Percentiles rank a stretch among this genome's conserved stretches.
Evolutionary conservation across 208 protist species (phyloP).

Genomic region (Leptomonas pyrrhocoris): DNA sequence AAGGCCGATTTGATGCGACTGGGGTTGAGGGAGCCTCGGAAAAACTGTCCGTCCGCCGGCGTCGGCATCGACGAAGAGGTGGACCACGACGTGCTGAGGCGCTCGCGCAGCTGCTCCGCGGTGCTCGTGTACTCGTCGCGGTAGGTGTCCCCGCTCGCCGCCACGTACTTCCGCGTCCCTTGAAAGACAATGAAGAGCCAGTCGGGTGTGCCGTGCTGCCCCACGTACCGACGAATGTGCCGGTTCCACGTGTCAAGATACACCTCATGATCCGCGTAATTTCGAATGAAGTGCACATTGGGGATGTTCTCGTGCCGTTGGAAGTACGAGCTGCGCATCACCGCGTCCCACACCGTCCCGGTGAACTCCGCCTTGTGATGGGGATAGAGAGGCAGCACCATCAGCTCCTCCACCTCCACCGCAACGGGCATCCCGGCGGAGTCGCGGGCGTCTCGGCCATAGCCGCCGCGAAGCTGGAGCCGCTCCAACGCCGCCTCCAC

Average conservation of each 20-base stretch:
- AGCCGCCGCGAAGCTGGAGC: conserved; percentile 32
- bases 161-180: conserved; percentile 27
- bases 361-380: conserved; percentile 50
- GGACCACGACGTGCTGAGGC: conserved; percentile 13
- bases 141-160: conserved; percentile 33
- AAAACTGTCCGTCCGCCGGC: neutral
- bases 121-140: conserved; percentile 40
- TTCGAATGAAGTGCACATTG: conserved; percentile 47
- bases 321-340: conserved; percentile 36
- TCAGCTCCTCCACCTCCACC: conserved; percentile 37
- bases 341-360: conserved; percentile 42
- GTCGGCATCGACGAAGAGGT: too few species aligned
- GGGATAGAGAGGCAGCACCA: conserved; percentile 55
- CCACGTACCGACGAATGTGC: conserved; percentile 34
- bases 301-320: conserved; percentile 40
- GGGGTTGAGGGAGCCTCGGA: neutral
- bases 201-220: conserved; percentile 30
- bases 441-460: conserved; percentile 21
- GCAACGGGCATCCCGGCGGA: conserved; percentile 11
- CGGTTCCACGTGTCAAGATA: conserved; percentile 43
- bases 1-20: conserved; percentile 24
- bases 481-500: conserved; percentile 42
- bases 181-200: conserved; percentile 48
- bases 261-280: conserved; percentile 34
- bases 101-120: conserved; percentile 28